Percentiles rank a stretch among this genome's conserved stretches.
Conservation (phyloP, 2,329 filamentous ascomycete species). For the Aspergillus pseudoterreus region DNA sequence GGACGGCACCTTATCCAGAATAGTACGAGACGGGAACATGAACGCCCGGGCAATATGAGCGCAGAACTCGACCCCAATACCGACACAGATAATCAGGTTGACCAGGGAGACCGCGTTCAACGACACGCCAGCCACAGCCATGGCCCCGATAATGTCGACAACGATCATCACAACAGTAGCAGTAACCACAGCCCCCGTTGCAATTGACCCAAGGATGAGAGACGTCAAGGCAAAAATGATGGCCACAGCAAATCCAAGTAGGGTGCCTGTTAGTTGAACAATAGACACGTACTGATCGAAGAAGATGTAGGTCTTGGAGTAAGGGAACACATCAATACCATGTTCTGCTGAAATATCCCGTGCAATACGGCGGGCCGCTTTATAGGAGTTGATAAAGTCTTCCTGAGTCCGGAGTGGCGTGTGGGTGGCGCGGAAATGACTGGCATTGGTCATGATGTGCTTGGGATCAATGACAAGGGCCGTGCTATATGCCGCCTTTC, state of each 20-base stretch:
- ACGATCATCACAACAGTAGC: conserved; percentile 89
- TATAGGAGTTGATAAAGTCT: conserved; percentile 90
- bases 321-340: conserved; percentile 83
- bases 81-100: conserved; percentile 94
- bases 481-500: conserved; percentile 79
- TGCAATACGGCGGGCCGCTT: conserved; percentile 82
- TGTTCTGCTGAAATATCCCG: conserved; percentile 68
- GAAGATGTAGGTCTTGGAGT: conserved; percentile 98
- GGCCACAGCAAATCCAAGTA: conserved; percentile 77
- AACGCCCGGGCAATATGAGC: conserved; percentile 95
- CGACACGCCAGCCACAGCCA: conserved; percentile 84
- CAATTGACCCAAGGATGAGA: conserved; percentile 75
- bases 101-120: conserved; percentile 94
- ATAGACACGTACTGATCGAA: conserved; percentile 96
- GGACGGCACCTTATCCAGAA: conserved; percentile 76
- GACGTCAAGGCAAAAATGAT: conserved; percentile 81
- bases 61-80: conserved; percentile 95
- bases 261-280: conserved; percentile 69
- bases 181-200: conserved; percentile 78
- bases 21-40: conserved; percentile 79
- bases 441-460: conserved; percentile 67
- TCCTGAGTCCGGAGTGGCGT: conserved; percentile 80
- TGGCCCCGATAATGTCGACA: conserved; percentile 88
- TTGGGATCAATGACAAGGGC: conserved; percentile 75
- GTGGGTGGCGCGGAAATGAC: conserved; percentile 88